phyloP scores from a whole-genome alignment of 1,139 yeast species.

The Geotrichum bryndzae region DNA sequence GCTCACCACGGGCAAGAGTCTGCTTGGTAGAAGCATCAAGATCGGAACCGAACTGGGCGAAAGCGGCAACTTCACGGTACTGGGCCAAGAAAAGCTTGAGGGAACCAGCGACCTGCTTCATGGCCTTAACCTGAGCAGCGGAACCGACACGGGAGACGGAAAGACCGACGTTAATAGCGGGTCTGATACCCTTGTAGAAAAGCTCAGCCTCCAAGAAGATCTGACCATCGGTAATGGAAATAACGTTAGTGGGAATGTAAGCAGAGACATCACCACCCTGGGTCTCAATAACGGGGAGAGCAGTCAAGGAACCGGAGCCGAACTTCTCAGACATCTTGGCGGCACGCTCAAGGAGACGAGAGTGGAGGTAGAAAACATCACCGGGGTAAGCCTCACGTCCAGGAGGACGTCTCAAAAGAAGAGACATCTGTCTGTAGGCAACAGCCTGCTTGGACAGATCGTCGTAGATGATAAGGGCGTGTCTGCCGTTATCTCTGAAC shows the following conservation, averaged over 20 bases:
- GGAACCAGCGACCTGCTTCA: conserved; percentile 99
- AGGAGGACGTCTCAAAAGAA: conserved; percentile 95
- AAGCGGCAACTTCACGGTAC: conserved; percentile 99
- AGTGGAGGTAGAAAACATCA: conserved; percentile 94
- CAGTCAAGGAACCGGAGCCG: conserved; percentile 95
- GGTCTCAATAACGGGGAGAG: conserved; percentile 94
- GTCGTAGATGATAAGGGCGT: conserved; percentile 94
- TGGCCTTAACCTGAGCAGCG: conserved; percentile 99
- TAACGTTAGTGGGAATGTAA: conserved; percentile 94
- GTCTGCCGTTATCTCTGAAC: conserved; percentile 99
- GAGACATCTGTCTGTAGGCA: conserved; percentile 98
- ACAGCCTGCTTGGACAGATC: conserved; percentile 99
- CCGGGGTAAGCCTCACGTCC: conserved; percentile 98
- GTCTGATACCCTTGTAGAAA: conserved; percentile 99
- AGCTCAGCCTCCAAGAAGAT: conserved; percentile 98
- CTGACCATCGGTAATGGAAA: conserved; percentile 97
- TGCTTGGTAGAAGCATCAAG: conserved; percentile 99
- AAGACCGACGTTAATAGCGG: conserved; percentile 99
- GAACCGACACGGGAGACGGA: conserved; percentile 99
- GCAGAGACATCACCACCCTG: conserved; percentile 99
- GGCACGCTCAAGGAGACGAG: conserved; percentile 94
- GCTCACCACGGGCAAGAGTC: conserved; percentile 99
- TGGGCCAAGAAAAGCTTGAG: conserved; percentile 99
- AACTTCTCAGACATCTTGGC: conserved; percentile 88
- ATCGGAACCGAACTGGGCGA: conserved; percentile 99